Percentiles rank a stretch among this genome's conserved stretches.
Evolutionary conservation across 768 basidiomycete species (phyloP).

Genomic region (Boletales sp.): DNA sequence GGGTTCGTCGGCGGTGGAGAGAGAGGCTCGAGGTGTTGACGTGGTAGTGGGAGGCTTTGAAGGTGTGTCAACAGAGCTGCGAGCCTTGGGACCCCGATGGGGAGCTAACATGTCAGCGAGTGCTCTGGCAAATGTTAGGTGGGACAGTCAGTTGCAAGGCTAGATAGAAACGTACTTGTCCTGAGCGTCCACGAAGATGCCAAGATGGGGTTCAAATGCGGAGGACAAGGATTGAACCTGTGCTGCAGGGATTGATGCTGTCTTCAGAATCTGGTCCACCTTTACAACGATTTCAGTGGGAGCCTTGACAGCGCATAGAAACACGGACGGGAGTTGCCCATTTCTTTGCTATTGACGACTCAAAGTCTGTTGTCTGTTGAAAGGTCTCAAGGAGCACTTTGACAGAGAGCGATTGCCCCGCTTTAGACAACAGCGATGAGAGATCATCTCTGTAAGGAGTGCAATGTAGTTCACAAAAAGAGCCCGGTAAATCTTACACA

Average conservation of each 20-base stretch:
- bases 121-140: conserved; percentile 46
- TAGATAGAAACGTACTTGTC: conserved; percentile 66
- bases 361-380: conserved; percentile 86
- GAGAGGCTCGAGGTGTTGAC: conserved; percentile 35
- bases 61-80: conserved; percentile 64
- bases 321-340: conserved; percentile 69
- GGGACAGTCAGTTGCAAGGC: background rate
- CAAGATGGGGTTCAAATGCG: conserved; percentile 92
- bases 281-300: conserved; percentile 23
- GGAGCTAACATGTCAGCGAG: conserved; percentile 87
- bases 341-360: conserved; percentile 74
- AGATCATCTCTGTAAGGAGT: conserved; percentile 68
- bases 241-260: conserved; percentile 47
- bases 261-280: conserved; percentile 64
- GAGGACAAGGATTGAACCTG: conserved; percentile 70
- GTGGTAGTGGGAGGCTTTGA: conserved; percentile 22
- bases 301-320: background rate
- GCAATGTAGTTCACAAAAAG: background rate
- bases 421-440: conserved; percentile 74
- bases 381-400: conserved; percentile 81
- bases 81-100: conserved; percentile 61
- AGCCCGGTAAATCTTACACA: background rate
- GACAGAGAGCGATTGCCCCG: conserved; percentile 68
- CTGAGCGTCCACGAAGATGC: conserved; percentile 93
- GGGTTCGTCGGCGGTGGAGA: conserved; percentile 40